Evolutionary conservation across 208 protist species (phyloP).

Genomic region (Leishmania turanica): DNA sequence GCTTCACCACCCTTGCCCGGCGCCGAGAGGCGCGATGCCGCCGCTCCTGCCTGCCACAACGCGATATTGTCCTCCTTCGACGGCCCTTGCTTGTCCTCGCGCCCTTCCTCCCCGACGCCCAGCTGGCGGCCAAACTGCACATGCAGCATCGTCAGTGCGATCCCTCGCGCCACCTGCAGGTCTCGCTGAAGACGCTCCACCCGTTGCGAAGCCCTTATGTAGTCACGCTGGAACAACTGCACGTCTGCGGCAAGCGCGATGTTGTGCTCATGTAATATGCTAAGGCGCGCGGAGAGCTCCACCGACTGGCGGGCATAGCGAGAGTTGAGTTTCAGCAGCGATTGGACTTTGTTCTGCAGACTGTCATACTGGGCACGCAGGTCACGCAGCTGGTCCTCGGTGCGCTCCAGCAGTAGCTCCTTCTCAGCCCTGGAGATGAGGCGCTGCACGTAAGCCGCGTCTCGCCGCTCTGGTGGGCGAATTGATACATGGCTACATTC

Average conservation of each 20-base stretch:
- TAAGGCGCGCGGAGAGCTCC: constrained; percentile 73
- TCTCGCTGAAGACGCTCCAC: constrained; percentile 46
- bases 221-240: constrained; percentile 61
- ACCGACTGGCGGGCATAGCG: constrained; percentile 75
- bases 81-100: neutral
- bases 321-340: constrained; percentile 62
- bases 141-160: constrained; percentile 58
- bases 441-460: constrained; percentile 56
- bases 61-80: neutral
- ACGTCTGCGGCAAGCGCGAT: constrained; percentile 56
- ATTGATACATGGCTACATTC: neutral
- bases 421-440: constrained; percentile 68
- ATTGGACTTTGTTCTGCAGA: constrained; percentile 41
- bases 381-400: constrained; percentile 49
- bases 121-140: constrained; percentile 9
- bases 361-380: constrained; percentile 32
- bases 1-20: neutral
- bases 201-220: constrained; percentile 39
- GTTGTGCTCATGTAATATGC: constrained; percentile 75
- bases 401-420: constrained; percentile 61
- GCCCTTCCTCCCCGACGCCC: neutral
- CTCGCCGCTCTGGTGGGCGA: constrained; percentile 24
- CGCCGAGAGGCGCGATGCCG: neutral
- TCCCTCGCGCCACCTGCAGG: constrained; percentile 46
- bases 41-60: neutral